Evolutionary conservation across 164 flowering plant species (phyloP).

Genomic region (Amborella trichopoda): DNA sequence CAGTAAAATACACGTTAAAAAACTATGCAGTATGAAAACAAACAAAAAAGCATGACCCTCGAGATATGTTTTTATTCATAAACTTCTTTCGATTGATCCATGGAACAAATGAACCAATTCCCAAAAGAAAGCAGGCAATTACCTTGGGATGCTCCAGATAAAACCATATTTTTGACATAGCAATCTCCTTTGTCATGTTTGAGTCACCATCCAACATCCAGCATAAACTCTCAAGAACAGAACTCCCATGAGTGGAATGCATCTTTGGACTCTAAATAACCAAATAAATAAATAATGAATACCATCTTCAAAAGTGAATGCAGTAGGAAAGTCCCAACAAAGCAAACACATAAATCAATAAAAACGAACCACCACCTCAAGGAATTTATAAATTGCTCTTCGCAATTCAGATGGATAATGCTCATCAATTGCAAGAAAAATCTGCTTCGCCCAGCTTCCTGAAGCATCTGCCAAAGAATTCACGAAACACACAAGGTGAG

Average conservation of each 20-base stretch:
- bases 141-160: constrained; percentile 89
- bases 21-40: not conserved
- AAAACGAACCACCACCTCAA: constrained; percentile 53
- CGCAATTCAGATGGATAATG: constrained; percentile 55
- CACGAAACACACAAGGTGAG: too few relatives aligned
- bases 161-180: constrained; percentile 67
- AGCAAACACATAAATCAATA: too few relatives aligned
- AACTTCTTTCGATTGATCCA: too few relatives aligned
- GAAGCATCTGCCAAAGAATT: constrained; percentile 1
- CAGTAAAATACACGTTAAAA: not conserved
- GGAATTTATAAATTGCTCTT: constrained; percentile 38
- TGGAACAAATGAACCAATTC: too few relatives aligned
- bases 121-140: too few relatives aligned
- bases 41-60: not conserved
- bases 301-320: too few relatives aligned
- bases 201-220: constrained; percentile 41
- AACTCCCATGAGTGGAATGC: constrained; percentile 27
- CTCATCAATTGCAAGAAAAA: constrained; percentile 39
- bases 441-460: constrained; percentile 55
- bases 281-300: too few relatives aligned
- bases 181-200: constrained; percentile 21
- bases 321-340: too few relatives aligned
- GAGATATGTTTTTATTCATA: too few relatives aligned
- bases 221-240: constrained; percentile 33
- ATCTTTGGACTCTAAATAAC: constrained; percentile 30